Evolutionary conservation across 1,139 yeast genomes (phyloP), one percentile per base, ranked within the genome.

Genomic region (Yamadazyma triangularis): DNA sequence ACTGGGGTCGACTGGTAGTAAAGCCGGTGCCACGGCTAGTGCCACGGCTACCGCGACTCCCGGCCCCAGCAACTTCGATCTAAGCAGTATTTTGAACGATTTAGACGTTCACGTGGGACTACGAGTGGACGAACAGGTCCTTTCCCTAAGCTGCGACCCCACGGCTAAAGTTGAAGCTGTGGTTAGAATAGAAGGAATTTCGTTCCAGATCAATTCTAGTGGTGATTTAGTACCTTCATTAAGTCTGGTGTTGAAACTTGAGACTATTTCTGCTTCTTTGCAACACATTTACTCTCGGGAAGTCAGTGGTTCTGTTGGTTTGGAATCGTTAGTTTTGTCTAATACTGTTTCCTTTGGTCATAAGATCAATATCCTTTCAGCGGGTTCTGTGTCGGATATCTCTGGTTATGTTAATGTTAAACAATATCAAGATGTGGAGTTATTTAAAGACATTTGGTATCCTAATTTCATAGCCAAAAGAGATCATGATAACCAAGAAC

Each of bases 241-340:
- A 1, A 58, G 73, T 5, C 58, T 71, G 9, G 56, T 73, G 1
- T 47, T 64, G 1, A 47, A 77, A 4, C 64, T 71, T 16, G 66
- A 69, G 13, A 65, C 75, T 4, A 56, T 86, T 10, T 65, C 74
- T 16, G 83, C 91, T 0, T 79, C 89, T 1, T 61, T 91, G 24
- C 96, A 88, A 47, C 98, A 91, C 53, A 77, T 86, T 12, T 91
- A 87, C 50, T 89, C 97, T 0, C 73, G 95, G 39, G 95, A 87
- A 42, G 74, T 83, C 0, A 86, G 95, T 64, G 95, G 94, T 0
- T 79, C 84, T 10, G 57, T 86, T 11, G 59, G 62, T 1, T 55
- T 85, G n/a, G 64, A 74, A n/a, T 61, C 67, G 24, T 55, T 81
- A 4, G 50, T 76, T 40, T 60, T 47, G 35, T 71, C 53, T 5